Evolutionary conservation across 305 asterid genomes (phyloP).

Genomic region (Solanum hybrid): DNA sequence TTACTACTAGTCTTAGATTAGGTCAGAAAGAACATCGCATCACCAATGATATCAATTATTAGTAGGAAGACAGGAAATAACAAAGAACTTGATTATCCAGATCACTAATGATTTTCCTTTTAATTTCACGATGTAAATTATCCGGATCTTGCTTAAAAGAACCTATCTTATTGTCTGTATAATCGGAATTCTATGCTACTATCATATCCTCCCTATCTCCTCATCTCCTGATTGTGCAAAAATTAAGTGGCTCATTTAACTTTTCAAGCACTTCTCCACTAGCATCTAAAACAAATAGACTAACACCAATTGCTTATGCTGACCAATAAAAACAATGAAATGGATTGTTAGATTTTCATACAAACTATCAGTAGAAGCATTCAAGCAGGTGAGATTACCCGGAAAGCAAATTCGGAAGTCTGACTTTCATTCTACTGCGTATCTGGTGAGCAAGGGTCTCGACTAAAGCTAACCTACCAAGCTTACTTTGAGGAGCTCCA

Average conservation of each 20-base stretch:
- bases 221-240: background rate
- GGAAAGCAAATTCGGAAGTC: conserved; percentile 89
- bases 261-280: background rate
- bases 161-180: background rate
- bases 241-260: background rate
- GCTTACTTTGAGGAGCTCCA: conserved; percentile 94
- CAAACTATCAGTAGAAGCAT: background rate
- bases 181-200: background rate
- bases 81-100: background rate
- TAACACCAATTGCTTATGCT: background rate
- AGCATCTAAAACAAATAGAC: background rate
- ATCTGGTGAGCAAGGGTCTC: conserved; percentile 95
- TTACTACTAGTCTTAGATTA: background rate
- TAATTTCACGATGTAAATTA: background rate
- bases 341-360: background rate
- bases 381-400: conserved; percentile 42
- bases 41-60: background rate
- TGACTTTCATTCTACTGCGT: conserved; percentile 78
- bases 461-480: conserved; percentile 93
- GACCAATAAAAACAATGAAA: background rate
- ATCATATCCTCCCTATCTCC: background rate
- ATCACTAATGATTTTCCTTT: background rate
- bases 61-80: background rate
- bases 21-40: background rate
- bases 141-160: background rate